Base-by-base conservation (phyloP, 2,329 filamentous ascomycete species). In the Exophiala xenobiotica region DNA sequence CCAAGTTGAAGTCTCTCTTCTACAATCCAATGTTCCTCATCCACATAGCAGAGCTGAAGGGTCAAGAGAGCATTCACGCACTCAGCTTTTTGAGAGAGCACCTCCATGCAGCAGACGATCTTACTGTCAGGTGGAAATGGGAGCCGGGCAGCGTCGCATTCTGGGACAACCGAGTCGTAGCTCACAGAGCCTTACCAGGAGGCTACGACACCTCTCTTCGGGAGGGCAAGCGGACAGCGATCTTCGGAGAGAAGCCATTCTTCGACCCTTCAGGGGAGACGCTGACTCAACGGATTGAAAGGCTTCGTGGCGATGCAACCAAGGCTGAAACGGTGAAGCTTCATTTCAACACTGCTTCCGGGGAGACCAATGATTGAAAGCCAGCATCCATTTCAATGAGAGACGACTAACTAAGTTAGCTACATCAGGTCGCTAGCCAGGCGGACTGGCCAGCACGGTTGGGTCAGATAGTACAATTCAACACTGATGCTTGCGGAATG, bases 121-220 rank as follows among this genome's bases (percentile, higher is more conserved):
- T 58, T 12, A 56, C 51, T 11, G 58, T 59, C 3, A 50, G 56
- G 9, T 59, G 51, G 52, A 51, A 55, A 41, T 60, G 55, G 57
- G 44, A 50, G 38, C 41, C 52, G 14, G 58, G 58, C 27, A 40
- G 43, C 23, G 56, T 60, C 7, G 59, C 58, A 1, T 54, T 61
- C 38, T 62, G 58, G 60, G 60, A 62, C 46, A 62, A 62, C 37
- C 51, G 60, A n/a, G 48, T 46, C 16, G 53, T 62, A 20, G 56
- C 46, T 6, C 60, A 62, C 44, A 45, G 53, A 9, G 60, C 57
- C 11, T 42, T 60, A 16, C 60, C 61, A 14, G 60, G 58, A 16
- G 60, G 61, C 1, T 63, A 62, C 46, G 54, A 63, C 43, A 44
- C 54, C 5, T 39, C 49, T 2, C 27, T 37, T n/a, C 43, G 60